phyloP scores from a whole-genome alignment of 1,284 basidiomycete genomes.

The Baeospora myosura region DNA sequence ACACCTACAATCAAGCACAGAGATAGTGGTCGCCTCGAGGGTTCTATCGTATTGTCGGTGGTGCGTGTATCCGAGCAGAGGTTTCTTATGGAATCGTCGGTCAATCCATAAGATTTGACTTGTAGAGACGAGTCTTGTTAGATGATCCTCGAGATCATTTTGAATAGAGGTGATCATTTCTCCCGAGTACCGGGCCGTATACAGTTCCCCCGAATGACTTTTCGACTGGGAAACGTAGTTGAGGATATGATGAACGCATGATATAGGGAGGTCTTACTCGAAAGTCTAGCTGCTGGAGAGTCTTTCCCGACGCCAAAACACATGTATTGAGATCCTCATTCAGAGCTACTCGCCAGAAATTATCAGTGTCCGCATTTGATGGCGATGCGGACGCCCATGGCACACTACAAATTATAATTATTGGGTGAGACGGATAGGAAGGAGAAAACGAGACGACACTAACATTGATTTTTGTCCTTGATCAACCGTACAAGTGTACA shows the following conservation, averaged over 20 bases:
- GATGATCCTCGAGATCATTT: slow-evolving; percentile 30
- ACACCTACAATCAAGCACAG: slow-evolving; percentile 29
- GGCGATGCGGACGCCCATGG: not conserved
- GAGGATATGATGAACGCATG: too few relatives aligned
- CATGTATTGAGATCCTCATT: slow-evolving; percentile 10
- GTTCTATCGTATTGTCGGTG: slow-evolving; percentile 52
- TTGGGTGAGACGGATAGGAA: too few relatives aligned
- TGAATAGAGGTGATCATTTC: slow-evolving; percentile 49
- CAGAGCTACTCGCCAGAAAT: slow-evolving; percentile 28
- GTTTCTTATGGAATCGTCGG: slow-evolving; percentile 42
- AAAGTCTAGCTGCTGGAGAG: slow-evolving; percentile 35
- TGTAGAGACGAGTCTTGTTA: slow-evolving; percentile 51
- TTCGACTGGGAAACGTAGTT: too few relatives aligned
- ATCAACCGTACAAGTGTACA: slow-evolving; percentile 31
- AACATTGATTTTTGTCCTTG: slow-evolving; percentile 25
- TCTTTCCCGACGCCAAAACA: slow-evolving; percentile 27
- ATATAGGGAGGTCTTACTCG: slow-evolving; percentile 30
- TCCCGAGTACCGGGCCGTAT: slow-evolving; percentile 19
- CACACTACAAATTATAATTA: not conserved
- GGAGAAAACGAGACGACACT: too few relatives aligned
- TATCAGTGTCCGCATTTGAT: slow-evolving; percentile 11
- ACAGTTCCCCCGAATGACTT: too few relatives aligned
- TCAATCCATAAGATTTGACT: slow-evolving; percentile 63
- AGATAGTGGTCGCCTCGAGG: slow-evolving; percentile 35
- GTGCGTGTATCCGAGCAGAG: slow-evolving; percentile 57